Base-by-base conservation (phyloP, 1,139 yeast species). In the Groenewaldozyma auringiensis region DNA sequence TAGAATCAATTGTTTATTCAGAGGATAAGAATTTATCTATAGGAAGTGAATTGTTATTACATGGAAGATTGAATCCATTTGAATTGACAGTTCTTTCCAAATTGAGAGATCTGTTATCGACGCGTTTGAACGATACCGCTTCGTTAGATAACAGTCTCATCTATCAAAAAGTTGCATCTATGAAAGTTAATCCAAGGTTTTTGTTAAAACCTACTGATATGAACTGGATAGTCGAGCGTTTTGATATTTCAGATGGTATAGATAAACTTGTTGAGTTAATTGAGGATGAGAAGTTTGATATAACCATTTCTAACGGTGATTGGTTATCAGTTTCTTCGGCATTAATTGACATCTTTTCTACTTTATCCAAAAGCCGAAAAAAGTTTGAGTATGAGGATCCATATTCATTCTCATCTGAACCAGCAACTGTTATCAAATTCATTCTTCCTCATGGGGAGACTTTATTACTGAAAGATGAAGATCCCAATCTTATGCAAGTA, bases 1-100 rank as follows among this genome's bases (percentile, higher is more conserved):
- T 84, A 39, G 97, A 89, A 57, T 78, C 79, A 53, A 77, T 79
- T n/a, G 56, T 62, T 3, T 52, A 57, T 34, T 53, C 62, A 1
- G 56, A 59, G 2, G 50, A 56, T 1, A 50, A 64, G 21, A 53
- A 61, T 1, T 45, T 57, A n/a, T 50, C 57, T 11, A 41, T 61
- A 3, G 51, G 47, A 11, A 59, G 58, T 39, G 51, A 53, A 9
- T 47, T 58, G 8, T 44, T 50, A 21, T 55, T 52, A 13, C 52
- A 49, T 14, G 47, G 47, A 17, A 45, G 44, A n/a, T 42, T 60
- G 2, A 51, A 53, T 3, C 59, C 60, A 3, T 53, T 52, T 20
- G 65, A 61, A 21, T 43, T 43, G 33, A 45, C 40, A 9, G 25
- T 47, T 20, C 45, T 61, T 14, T 40, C 49, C n/a, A 56, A 56